phyloP scores from a whole-genome alignment of 768 basidiomycete species.

The Lepiota venenata region DNA sequence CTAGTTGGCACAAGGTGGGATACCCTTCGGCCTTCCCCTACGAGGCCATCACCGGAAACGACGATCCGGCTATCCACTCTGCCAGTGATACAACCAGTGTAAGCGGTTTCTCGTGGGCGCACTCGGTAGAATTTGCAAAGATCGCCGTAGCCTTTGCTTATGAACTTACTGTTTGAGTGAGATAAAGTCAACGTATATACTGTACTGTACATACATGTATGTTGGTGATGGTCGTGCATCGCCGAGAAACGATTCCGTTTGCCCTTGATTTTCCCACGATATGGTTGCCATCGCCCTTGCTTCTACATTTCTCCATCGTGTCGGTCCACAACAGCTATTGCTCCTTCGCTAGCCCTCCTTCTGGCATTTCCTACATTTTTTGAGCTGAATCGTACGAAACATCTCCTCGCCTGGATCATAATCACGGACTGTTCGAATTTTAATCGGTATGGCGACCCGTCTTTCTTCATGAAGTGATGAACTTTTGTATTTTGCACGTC shows the following conservation, averaged over 20 bases:
- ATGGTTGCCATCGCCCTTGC: no score
- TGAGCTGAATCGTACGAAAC: no score
- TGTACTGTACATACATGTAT: no score
- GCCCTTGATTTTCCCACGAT: no score
- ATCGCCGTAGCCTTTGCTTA: conserved; percentile 55
- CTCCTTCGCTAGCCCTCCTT: no score
- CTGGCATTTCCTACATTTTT: no score
- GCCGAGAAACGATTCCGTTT: no score
- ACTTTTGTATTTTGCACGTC: conserved; percentile 54
- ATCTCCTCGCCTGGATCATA: no score
- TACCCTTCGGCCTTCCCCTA: conserved; percentile 39
- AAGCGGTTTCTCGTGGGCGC: conserved; percentile 44
- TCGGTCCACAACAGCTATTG: no score
- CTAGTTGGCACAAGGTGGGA: conserved; percentile 41
- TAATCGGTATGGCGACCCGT: background rate
- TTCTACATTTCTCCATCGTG: no score
- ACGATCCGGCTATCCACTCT: conserved; percentile 43
- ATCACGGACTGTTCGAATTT: no score
- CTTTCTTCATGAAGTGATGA: conserved; percentile 34
- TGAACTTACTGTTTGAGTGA: conserved; percentile 37
- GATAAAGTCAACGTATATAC: no score
- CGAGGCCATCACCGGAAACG: conserved; percentile 37
- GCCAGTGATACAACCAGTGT: conserved; percentile 42
- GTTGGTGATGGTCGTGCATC: background rate
- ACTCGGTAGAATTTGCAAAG: conserved; percentile 60